phyloP scores from a whole-genome alignment of 139 green algal species.

The Mychonastes homosphaera region DNA sequence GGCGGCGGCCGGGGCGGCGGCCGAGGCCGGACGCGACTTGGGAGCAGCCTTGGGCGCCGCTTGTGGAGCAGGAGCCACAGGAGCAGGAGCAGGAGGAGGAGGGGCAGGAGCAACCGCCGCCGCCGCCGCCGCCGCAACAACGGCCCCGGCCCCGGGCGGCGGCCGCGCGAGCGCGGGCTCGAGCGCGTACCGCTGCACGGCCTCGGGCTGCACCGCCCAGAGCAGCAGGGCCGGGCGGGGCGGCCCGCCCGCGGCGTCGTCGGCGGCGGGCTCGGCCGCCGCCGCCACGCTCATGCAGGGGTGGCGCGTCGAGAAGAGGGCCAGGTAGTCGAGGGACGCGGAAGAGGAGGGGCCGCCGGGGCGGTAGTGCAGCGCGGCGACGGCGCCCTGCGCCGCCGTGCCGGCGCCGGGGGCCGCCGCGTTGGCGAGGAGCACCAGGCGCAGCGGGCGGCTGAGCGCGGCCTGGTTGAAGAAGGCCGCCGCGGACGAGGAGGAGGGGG shows the following conservation, averaged over 20 bases:
- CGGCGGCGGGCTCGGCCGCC: slow-evolving; percentile 19
- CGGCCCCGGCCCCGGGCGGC: background rate
- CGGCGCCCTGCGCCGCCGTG: slow-evolving; percentile 21
- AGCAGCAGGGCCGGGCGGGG: slow-evolving; percentile 27
- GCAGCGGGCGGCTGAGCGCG: slow-evolving; percentile 21
- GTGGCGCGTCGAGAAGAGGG: slow-evolving; percentile 54
- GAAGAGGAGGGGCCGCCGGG: background rate
- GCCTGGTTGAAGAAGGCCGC: slow-evolving; percentile 49
- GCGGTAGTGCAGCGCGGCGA: slow-evolving; percentile 60
- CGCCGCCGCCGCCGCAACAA: background rate
- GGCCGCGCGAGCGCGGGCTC: slow-evolving; percentile 42
- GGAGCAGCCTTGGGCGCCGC: background rate
- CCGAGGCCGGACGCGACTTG: too few relatives aligned
- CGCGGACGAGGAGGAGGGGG: background rate
- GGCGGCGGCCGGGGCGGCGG: background rate
- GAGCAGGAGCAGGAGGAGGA: background rate
- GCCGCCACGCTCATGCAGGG: slow-evolving; percentile 66
- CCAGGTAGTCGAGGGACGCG: slow-evolving; percentile 42
- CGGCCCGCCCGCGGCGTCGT: slow-evolving; percentile 3
- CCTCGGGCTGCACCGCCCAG: slow-evolving; percentile 62
- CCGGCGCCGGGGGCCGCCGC: slow-evolving; percentile 1
- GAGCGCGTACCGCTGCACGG: slow-evolving; percentile 79
- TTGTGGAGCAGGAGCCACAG: background rate
- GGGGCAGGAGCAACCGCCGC: background rate
- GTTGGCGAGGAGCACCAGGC: slow-evolving; percentile 69